phyloP scores from a whole-genome alignment of 2,329 filamentous ascomycete genomes.

The Clonostachys rosea region DNA sequence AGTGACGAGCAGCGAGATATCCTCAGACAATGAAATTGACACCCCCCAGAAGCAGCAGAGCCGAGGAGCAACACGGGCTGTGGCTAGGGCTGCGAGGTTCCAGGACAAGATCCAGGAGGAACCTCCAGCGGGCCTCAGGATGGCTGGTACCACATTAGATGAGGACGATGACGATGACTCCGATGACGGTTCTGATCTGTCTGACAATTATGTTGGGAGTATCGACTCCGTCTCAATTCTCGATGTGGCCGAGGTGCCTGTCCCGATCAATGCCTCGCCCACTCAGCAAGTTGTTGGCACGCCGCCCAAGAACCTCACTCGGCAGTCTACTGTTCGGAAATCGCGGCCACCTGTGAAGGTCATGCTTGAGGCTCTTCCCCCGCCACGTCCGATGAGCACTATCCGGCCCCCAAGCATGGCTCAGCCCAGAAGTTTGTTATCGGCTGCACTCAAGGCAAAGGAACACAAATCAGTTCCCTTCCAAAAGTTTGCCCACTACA shows the following conservation, averaged over 20 bases:
- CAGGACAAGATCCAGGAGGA: slow-evolving; percentile 32
- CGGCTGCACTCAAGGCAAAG: slow-evolving; percentile 68
- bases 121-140: slow-evolving; percentile 31
- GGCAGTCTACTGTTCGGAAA: slow-evolving; percentile 61
- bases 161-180: slow-evolving; percentile 56
- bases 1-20: slow-evolving; percentile 77
- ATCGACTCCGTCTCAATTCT: slow-evolving; percentile 70
- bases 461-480: slow-evolving; percentile 68
- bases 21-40: slow-evolving; percentile 76
- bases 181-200: slow-evolving; percentile 58
- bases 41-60: slow-evolving; percentile 60
- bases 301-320: slow-evolving; percentile 53
- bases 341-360: slow-evolving; percentile 51
- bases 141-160: slow-evolving; percentile 44
- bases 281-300: slow-evolving; percentile 58
- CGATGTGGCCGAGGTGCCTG: slow-evolving; percentile 56
- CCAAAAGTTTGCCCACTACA: slow-evolving; percentile 71
- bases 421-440: slow-evolving; percentile 66
- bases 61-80: slow-evolving; percentile 55
- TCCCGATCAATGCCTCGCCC: slow-evolving; percentile 47
- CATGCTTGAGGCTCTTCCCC: slow-evolving; percentile 62
- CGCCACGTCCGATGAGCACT: slow-evolving; percentile 63
- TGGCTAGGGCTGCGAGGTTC: slow-evolving; percentile 32
- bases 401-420: slow-evolving; percentile 61
- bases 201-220: slow-evolving; percentile 61